A percentile compares a stretch with the other conserved stretches of the same genome.
These are phyloP conservation scores for Fusarium fujikuroi DNA, from an alignment of 2,329 filamentous ascomycete species.

Conservation along the genomic window DNA sequence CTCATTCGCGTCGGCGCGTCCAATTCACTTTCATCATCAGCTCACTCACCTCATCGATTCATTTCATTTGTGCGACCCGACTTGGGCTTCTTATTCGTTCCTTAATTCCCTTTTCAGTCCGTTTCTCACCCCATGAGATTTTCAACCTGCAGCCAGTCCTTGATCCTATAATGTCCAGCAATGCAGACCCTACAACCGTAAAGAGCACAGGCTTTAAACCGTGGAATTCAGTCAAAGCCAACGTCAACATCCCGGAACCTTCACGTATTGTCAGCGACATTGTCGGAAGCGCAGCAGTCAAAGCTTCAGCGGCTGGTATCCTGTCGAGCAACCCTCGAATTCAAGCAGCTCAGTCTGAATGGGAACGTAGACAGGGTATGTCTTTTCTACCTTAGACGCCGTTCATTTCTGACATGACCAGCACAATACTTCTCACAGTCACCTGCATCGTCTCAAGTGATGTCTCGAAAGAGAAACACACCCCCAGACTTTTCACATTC, in stretches of 20 bases:
- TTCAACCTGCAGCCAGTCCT: constrained; percentile 6
- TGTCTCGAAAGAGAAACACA: constrained; percentile 23
- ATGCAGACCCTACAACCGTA: constrained; percentile 21
- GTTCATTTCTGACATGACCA: constrained; percentile 13
- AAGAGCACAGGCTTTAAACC: constrained; percentile 31
- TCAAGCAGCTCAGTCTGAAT: constrained; percentile 44
- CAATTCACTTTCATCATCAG: not conserved
- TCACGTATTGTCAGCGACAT: constrained; percentile 43
- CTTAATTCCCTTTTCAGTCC: not conserved
- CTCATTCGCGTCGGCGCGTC: constrained; percentile 38
- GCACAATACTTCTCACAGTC: constrained; percentile 3
- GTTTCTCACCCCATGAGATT: not conserved
- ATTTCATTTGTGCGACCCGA: not conserved
- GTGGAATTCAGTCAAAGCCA: constrained; percentile 29
- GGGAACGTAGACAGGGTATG: constrained; percentile 41
- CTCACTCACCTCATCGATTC: constrained; percentile 4
- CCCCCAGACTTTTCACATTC: constrained; percentile 1
- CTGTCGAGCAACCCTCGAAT: constrained; percentile 41
- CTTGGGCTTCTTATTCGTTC: not conserved
- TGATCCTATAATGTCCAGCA: not conserved
- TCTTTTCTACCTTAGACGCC: not conserved
- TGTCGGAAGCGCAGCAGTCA: not conserved
- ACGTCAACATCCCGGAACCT: constrained; percentile 13
- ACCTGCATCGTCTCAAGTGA: not conserved
- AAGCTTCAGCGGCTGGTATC: not conserved